A percentile compares a stretch with the other conserved stretches of the same genome.
phyloP scores from a whole-genome alignment of 768 basidiomycete genomes.

The Podaxis sp. region DNA sequence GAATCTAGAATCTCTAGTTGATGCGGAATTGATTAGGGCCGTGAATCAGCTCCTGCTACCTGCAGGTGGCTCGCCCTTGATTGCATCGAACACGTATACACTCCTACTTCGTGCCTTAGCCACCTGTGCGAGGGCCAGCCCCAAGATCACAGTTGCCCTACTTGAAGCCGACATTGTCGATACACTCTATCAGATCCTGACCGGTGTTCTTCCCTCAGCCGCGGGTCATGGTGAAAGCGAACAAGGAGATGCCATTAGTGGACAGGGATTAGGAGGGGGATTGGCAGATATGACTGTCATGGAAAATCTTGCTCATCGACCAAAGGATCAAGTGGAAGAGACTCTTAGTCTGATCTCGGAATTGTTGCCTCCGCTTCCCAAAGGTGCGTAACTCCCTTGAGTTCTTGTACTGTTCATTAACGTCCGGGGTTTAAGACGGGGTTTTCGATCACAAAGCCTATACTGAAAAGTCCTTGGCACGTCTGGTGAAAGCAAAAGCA shows the following conservation, averaged over 20 bases:
- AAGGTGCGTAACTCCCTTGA: slow-evolving; percentile 50
- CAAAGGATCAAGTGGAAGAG: slow-evolving; percentile 98
- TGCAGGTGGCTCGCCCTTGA: slow-evolving; percentile 81
- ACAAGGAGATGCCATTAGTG: slow-evolving; percentile 56
- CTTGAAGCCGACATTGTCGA: slow-evolving; percentile 92
- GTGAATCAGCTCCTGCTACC: slow-evolving; percentile 85
- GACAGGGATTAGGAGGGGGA: slow-evolving; percentile 84
- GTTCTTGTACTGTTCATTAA: slow-evolving; percentile 5
- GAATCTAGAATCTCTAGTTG: slow-evolving; percentile 84
- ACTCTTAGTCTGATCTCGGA: slow-evolving; percentile 86
- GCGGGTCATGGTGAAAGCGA: slow-evolving; percentile 46
- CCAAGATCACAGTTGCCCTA: slow-evolving; percentile 82
- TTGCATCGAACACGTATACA: slow-evolving; percentile 87
- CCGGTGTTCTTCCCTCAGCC: slow-evolving; percentile 83
- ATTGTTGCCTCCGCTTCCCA: slow-evolving; percentile 88
- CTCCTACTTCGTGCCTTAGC: slow-evolving; percentile 83
- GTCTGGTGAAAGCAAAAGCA: slow-evolving; percentile 77
- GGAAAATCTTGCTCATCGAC: slow-evolving; percentile 94
- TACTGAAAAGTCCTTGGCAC: slow-evolving; percentile 79
- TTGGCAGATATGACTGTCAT: slow-evolving; percentile 96
- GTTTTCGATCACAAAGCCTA: slow-evolving; percentile 92
- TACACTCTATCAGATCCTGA: slow-evolving; percentile 92
- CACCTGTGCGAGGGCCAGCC: slow-evolving; percentile 83
- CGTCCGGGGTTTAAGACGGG: slow-evolving; percentile 59
- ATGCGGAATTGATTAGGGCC: slow-evolving; percentile 73